Evolutionary conservation across 805 yeast species (phyloP).

Genomic region (Torulaspora quercuum): DNA sequence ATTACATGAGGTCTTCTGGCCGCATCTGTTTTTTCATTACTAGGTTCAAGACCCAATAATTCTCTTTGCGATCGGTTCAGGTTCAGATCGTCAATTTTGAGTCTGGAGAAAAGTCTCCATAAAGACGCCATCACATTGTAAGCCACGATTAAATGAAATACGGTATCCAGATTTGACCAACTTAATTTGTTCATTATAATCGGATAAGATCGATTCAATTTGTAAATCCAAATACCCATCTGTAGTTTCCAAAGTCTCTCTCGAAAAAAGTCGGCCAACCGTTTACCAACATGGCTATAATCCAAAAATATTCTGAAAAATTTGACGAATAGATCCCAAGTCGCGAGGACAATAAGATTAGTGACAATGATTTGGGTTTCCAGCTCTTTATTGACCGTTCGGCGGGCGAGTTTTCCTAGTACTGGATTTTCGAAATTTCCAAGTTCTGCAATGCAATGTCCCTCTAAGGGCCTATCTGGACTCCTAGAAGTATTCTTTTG

Average conservation of each 20-base stretch:
- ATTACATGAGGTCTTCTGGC: constrained; percentile 20
- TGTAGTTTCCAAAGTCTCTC: constrained; percentile 23
- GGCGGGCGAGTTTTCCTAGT: constrained; percentile 30
- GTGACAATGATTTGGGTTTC: constrained; percentile 37
- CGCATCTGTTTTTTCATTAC: constrained; percentile 7
- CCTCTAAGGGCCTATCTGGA: too few species aligned
- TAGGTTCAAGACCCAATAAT: constrained; percentile 35
- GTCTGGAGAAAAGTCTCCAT: constrained; percentile 33
- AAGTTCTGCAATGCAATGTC: constrained; percentile 9
- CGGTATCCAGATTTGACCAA: constrained; percentile 24
- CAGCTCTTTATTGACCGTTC: constrained; percentile 43
- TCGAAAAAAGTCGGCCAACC: constrained; percentile 16
- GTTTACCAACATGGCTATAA: constrained; percentile 18
- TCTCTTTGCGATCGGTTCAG: constrained; percentile 34
- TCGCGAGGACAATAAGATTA: constrained; percentile 34
- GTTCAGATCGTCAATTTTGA: constrained; percentile 35
- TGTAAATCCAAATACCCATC: constrained; percentile 10
- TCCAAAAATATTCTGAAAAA: constrained; percentile 20
- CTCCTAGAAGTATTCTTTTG: too few species aligned
- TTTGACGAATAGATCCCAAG: constrained; percentile 31
- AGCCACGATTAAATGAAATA: constrained; percentile 29
- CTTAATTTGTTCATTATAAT: constrained; percentile 17
- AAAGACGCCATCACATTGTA: constrained; percentile 34
- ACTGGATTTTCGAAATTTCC: constrained; percentile 35
- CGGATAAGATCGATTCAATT: constrained; percentile 7